A percentile compares a stretch with the other conserved stretches of the same genome.
phyloP scores from a whole-genome alignment of 768 basidiomycete genomes.

The Rhodotorula paludigena region DNA sequence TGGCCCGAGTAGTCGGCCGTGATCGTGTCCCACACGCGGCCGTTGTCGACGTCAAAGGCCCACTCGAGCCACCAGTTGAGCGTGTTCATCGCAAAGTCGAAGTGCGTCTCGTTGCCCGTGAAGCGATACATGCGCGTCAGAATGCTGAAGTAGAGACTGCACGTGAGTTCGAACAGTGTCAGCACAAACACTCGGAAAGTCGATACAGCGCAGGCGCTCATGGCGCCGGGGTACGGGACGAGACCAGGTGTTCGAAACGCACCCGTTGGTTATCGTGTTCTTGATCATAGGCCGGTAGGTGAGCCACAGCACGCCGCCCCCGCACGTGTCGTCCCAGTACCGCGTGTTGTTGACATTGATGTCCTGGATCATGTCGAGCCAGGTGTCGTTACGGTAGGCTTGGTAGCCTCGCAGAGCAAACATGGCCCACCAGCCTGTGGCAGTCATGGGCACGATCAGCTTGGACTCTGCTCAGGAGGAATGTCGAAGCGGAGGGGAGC shows the following conservation, averaged over 20 bases:
- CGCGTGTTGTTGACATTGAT: slow-evolving; percentile 22
- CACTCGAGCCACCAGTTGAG: slow-evolving; percentile 29
- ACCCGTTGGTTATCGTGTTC: slow-evolving; percentile 32
- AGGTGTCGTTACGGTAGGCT: slow-evolving; percentile 23
- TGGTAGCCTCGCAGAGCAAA: slow-evolving; percentile 21
- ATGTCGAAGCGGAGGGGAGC: neutral
- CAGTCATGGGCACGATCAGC: neutral
- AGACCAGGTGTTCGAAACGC: neutral
- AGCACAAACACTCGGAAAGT: too few species aligned
- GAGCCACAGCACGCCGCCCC: slow-evolving; percentile 23
- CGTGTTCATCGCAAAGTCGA: slow-evolving; percentile 12
- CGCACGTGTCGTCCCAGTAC: slow-evolving; percentile 24
- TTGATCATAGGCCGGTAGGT: slow-evolving; percentile 18
- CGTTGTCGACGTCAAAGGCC: slow-evolving; percentile 17
- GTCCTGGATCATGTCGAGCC: slow-evolving; percentile 10
- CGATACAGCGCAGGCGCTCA: neutral
- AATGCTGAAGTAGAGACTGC: slow-evolving; percentile 21
- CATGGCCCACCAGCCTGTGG: slow-evolving; percentile 27
- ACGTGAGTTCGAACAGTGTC: fast-evolving
- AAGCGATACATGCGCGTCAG: slow-evolving; percentile 23
- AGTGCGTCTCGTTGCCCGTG: slow-evolving; percentile 14
- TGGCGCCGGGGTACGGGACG: neutral
- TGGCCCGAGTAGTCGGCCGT: neutral
- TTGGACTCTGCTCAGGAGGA: neutral
- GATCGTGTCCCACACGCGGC: slow-evolving; percentile 20